phyloP scores from a whole-genome alignment of 2,329 filamentous ascomycete species.

The Ophiostoma fasciatum region DNA sequence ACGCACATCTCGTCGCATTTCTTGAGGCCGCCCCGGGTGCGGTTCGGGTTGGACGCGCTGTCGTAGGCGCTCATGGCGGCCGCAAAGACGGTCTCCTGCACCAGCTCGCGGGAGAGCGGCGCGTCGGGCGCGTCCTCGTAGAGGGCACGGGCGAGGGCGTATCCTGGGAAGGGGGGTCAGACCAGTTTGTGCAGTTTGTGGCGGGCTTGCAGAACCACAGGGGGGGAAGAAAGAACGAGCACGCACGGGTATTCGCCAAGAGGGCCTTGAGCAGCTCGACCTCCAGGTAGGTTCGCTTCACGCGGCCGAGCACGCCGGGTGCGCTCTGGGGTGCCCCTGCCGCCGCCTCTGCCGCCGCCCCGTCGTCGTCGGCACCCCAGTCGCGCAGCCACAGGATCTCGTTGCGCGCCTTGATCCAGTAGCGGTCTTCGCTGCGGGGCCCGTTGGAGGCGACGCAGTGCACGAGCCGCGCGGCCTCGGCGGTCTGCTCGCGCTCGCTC shows the following conservation, averaged over 20 bases:
- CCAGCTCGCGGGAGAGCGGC: constrained; percentile 31
- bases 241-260: constrained; percentile 44
- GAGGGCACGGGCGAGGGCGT: constrained; percentile 46
- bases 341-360: constrained; percentile 7
- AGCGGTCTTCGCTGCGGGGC: constrained; percentile 45
- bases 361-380: constrained; percentile 45
- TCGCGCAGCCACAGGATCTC: constrained; percentile 59
- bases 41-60: constrained; percentile 69
- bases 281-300: constrained; percentile 49
- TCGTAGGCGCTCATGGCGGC: constrained; percentile 60
- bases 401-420: constrained; percentile 46
- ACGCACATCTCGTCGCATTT: constrained; percentile 61
- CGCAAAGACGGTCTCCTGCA: constrained; percentile 46
- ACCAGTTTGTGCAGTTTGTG: too few relatives aligned
- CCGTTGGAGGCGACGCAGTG: constrained; percentile 32
- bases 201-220: neutral
- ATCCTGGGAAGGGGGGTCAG: constrained; percentile 35
- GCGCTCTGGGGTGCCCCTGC: constrained; percentile 10
- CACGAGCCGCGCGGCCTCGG: constrained; percentile 43
- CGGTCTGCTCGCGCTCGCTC: constrained; percentile 48
- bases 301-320: constrained; percentile 41
- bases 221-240: neutral
- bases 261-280: constrained; percentile 56
- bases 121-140: constrained; percentile 37
- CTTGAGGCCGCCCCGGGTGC: constrained; percentile 59